Evolutionary conservation across 768 basidiomycete species (phyloP), one percentile per base, ranked within the genome.

Genomic region (Sutorius australiensis): DNA sequence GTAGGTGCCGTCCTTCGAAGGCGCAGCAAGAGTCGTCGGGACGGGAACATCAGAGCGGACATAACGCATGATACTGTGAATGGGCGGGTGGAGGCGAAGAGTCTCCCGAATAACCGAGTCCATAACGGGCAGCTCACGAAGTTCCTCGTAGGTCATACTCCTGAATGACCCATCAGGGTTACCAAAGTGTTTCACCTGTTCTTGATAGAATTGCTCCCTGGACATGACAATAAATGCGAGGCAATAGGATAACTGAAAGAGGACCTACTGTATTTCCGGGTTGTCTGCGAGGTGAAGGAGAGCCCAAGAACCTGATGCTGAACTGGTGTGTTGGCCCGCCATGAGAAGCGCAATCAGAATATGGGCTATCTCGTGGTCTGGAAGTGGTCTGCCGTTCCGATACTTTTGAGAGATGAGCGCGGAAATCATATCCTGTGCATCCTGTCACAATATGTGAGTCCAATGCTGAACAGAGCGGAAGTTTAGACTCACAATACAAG

Each of bases 321-420:
- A 97, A 61, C 89, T 92, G 0, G 97, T 99, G 72, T 99, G 97
- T 73, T 99, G 97, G 36, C 97, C 97, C 40, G 97, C 97, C 97
- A 99, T 98, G 58, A 99, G 84, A 42, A 99, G 81, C 14, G 97
- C 97, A 64, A 98, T 99, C 87, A 99, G 85, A 66, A 99, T 95
- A 67, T 98, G 97, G 0, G 97, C 94, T 54, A 98, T 88, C 70
- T 98, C 92, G 60, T 89, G 86, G 65, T 99, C 94, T 55, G 77
- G 80, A 37, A 98, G 78, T 2, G 77, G 66, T 41, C 79, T 77
- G 51, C 97, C 97, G 60, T 81, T 78, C 57, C 89, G 88, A 73
- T 99, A 98, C 46, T 75, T 80, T 66, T 94, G 89, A 55, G 84
- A 78, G 71, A 86, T 80, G 17, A 99, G 81, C 2, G 95, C 86